Evolutionary conservation across 768 basidiomycete species (phyloP).

Genomic region (Leccinum variicolor): DNA sequence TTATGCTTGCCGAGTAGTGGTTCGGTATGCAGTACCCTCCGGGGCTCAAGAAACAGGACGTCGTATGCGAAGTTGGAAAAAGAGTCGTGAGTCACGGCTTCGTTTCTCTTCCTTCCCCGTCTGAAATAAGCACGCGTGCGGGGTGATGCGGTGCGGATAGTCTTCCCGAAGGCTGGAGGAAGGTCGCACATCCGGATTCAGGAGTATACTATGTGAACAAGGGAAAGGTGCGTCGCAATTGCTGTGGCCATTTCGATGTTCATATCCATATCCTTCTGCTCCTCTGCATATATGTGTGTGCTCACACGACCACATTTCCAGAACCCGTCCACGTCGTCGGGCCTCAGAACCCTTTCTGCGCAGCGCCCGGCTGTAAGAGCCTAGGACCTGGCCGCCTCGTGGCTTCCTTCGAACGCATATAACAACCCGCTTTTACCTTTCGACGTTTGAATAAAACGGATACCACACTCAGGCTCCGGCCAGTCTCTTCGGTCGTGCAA

Average conservation of each 20-base stretch:
- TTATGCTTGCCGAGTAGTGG: neutral
- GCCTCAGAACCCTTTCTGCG: neutral
- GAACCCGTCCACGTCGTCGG: slow-evolving; percentile 13
- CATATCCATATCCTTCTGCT: neutral
- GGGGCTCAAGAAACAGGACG: neutral
- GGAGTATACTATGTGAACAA: slow-evolving; percentile 30
- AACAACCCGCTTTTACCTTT: no score
- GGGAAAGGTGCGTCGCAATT: slow-evolving; percentile 26
- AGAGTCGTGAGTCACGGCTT: slow-evolving; percentile 11
- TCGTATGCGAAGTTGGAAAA: neutral
- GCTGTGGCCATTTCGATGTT: neutral
- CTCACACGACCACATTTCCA: neutral
- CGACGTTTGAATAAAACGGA: no score
- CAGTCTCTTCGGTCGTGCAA: no score
- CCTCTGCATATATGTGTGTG: neutral
- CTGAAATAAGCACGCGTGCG: neutral
- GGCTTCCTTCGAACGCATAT: no score
- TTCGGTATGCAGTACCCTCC: neutral
- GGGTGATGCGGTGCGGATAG: neutral
- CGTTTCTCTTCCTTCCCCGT: neutral
- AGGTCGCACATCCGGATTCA: slow-evolving; percentile 30
- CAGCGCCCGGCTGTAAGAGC: no score
- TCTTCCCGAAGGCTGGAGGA: slow-evolving; percentile 26
- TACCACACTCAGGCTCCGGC: no score
- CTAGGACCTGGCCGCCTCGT: no score